Evolutionary conservation across 805 yeast species (phyloP), one percentile per base, ranked within the genome.

Genomic region (Candida caryicola): DNA sequence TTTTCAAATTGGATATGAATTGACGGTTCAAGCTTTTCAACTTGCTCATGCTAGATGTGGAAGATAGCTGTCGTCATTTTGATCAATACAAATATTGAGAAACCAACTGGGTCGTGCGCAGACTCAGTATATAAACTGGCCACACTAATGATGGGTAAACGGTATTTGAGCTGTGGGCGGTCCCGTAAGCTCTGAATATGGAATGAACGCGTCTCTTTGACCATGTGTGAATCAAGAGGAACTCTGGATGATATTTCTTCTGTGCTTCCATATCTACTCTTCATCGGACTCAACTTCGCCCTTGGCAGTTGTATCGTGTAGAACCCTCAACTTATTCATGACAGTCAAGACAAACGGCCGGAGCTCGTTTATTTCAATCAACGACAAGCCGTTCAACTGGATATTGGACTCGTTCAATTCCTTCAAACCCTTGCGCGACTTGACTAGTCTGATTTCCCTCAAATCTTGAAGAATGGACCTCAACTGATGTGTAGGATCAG

Each of bases 361-460:
- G 36, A 90, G 64, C 56, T 88, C 96, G 57, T 89, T 90, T 45
- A 93, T 82, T 58, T 91, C 99, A 73, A 89, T 57, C 28, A 82
- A 57, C 2, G 95, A 85, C 37, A 93, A 59, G 15, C 93, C 88
- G 49, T 89, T 91, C 58, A 91, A 67, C 54, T 81, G 87, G 43
- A 91, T 71, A 61, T 90, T 87, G 15, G 84, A 77, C 45, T 85
- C 95, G 62, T 91, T 91, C 44, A 91, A 64, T 45, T 81, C 82
- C 33, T 71, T 66, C 31, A 91, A 64, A 53, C 98, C 98, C 40
- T 80, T 79, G 36, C 93, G 72, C 2, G 89, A 81, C 55, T 93
- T 93, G 21, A 85, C 76, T 47, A 80, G 76, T 30, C 99, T 69
- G 4, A 89, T 71, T 62, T 93, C 98, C 29, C 93, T 71, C 37